These are phyloP conservation scores for Pluteus cervinus DNA, from an alignment of 768 basidiomycete genomes.

Conservation along the genomic window DNA sequence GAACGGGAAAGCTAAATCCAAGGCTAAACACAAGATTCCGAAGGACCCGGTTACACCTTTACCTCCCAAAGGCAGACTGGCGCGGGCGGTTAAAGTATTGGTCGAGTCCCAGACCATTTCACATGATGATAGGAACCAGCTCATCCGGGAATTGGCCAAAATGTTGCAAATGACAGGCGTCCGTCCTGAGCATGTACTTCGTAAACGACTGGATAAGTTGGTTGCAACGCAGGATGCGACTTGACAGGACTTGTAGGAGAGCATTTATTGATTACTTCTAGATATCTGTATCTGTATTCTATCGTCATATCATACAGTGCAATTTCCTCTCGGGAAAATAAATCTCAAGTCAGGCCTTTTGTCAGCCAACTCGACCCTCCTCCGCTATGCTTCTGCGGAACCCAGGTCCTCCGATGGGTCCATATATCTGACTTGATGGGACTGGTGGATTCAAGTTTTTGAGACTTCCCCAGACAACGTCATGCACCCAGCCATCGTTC, in stretches of 20 bases:
- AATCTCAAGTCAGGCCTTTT: too few relatives aligned
- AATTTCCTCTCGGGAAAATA: too few relatives aligned
- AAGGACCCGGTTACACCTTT: slow-evolving; percentile 32
- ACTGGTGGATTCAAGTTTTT: slow-evolving; percentile 21
- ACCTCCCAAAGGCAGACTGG: slow-evolving; percentile 59
- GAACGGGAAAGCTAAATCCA: slow-evolving; percentile 47
- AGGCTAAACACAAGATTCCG: slow-evolving; percentile 45
- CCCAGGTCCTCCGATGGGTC: slow-evolving; percentile 24
- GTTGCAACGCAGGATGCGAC: too few relatives aligned
- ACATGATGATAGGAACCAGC: slow-evolving; percentile 35
- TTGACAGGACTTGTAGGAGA: too few relatives aligned
- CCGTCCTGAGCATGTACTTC: slow-evolving; percentile 57
- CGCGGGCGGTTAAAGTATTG: slow-evolving; percentile 60
- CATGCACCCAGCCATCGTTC: slow-evolving; percentile 26
- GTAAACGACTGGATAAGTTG: slow-evolving; percentile 63
- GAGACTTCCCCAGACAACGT: slow-evolving; percentile 24
- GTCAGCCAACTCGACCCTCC: too few relatives aligned
- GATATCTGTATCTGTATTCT: too few relatives aligned
- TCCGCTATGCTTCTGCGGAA: slow-evolving; percentile 19
- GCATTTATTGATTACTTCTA: too few relatives aligned
- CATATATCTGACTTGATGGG: slow-evolving; percentile 21
- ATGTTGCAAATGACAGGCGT: slow-evolving; percentile 50
- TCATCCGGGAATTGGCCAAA: slow-evolving; percentile 46
- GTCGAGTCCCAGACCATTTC: slow-evolving; percentile 47
- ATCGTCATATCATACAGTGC: too few relatives aligned